These are phyloP conservation scores for Pseudocercospora eumusae DNA, from an alignment of 2,329 filamentous ascomycete species.

Conservation along the genomic window DNA sequence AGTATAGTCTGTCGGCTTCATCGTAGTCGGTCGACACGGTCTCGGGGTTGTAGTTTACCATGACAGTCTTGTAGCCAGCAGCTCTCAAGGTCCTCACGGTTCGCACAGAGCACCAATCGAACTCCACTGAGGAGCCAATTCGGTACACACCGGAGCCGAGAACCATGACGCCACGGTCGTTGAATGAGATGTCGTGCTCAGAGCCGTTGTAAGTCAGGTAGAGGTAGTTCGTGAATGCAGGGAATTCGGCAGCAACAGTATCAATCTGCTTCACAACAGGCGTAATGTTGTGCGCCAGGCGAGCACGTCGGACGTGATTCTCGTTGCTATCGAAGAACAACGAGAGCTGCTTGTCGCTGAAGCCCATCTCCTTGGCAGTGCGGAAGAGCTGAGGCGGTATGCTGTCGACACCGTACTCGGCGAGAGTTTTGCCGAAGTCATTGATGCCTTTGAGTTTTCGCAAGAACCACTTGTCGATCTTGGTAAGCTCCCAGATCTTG, in stretches of 20 bases:
- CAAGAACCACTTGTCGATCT: slow-evolving; percentile 99
- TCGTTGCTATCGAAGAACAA: slow-evolving; percentile 96
- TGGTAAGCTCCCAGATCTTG: slow-evolving; percentile 97
- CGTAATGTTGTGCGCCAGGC: slow-evolving; percentile 81
- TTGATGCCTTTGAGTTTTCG: slow-evolving; percentile 86
- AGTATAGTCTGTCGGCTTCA: slow-evolving; percentile 91
- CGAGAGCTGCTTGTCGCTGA: slow-evolving; percentile 89
- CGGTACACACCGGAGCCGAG: slow-evolving; percentile 94
- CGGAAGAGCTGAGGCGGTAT: slow-evolving; percentile 67
- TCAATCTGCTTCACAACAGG: slow-evolving; percentile 98
- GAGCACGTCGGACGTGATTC: slow-evolving; percentile 77
- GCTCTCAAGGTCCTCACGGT: slow-evolving; percentile 87
- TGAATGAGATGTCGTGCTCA: slow-evolving; percentile 78
- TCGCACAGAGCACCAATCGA: slow-evolving; percentile 97
- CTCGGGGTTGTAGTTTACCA: slow-evolving; percentile 65
- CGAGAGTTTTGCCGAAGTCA: slow-evolving; percentile 82
- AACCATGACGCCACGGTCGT: slow-evolving; percentile 94
- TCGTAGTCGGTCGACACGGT: slow-evolving; percentile 80
- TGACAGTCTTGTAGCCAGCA: slow-evolving; percentile 86
- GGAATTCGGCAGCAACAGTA: slow-evolving; percentile 96
- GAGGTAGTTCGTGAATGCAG: slow-evolving; percentile 90
- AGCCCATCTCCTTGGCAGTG: slow-evolving; percentile 89
- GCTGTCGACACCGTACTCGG: slow-evolving; percentile 66
- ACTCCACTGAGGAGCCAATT: slow-evolving; percentile 96
- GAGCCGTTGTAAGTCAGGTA: slow-evolving; percentile 94